Conservation (phyloP, 208 protist species). For the Leishmania arabica region DNA sequence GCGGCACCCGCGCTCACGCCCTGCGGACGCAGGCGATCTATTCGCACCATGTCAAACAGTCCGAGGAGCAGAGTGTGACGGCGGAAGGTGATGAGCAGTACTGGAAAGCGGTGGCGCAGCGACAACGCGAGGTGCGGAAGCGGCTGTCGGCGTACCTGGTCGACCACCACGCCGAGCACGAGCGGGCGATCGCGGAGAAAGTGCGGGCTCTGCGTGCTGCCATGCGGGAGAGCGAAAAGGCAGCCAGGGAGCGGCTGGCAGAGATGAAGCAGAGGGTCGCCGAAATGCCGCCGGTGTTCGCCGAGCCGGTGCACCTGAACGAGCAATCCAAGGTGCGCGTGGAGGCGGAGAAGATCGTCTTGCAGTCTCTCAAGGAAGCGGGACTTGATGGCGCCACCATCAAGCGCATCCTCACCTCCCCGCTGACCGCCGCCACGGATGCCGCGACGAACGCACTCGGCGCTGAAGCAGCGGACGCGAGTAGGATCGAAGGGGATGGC, state of each 20-base stretch:
- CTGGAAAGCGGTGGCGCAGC: slow-evolving; percentile 31
- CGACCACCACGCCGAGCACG: slow-evolving; percentile 43
- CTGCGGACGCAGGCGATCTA: slow-evolving; percentile 78
- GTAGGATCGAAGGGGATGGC: neutral
- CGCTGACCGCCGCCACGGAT: neutral
- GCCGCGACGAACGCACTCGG: neutral
- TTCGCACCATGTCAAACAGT: slow-evolving; percentile 48
- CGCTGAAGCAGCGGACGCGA: neutral
- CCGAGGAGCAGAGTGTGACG: slow-evolving; percentile 24
- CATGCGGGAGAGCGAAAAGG: slow-evolving; percentile 54
- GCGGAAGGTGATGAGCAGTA: slow-evolving; percentile 36
- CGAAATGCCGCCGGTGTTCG: slow-evolving; percentile 82
- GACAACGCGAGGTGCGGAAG: slow-evolving; percentile 58
- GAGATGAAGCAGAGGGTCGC: slow-evolving; percentile 77
- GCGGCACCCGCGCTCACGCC: slow-evolving; percentile 79
- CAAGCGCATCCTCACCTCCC: slow-evolving; percentile 41
- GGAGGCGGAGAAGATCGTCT: slow-evolving; percentile 69
- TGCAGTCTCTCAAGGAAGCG: slow-evolving; percentile 65
- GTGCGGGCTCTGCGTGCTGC: slow-evolving; percentile 54
- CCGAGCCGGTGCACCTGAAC: slow-evolving; percentile 73
- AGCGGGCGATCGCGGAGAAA: slow-evolving; percentile 60
- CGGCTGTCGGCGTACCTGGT: slow-evolving; percentile 68
- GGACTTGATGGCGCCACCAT: slow-evolving; percentile 68
- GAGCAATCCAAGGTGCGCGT: slow-evolving; percentile 60
- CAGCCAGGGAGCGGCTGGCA: slow-evolving; percentile 46